Evolutionary conservation across 306 rosid species (phyloP), one percentile per base, ranked within the genome.

Genomic region (Acacia acuminata): DNA sequence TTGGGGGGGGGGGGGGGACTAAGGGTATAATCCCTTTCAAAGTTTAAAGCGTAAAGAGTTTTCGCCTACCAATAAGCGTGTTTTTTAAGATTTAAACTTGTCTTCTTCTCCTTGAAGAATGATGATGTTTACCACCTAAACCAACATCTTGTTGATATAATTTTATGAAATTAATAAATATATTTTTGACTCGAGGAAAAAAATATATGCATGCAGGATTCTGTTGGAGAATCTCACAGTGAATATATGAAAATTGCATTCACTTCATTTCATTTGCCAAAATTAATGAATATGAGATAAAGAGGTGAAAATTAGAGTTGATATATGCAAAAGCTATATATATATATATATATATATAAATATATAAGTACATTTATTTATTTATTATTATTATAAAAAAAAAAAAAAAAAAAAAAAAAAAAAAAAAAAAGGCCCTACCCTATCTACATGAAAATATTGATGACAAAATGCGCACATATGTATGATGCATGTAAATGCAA

Each of bases 401-500:
- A n/a, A n/a, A n/a, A 27, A 27, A 27, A 27, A 27, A 27, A 27
- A 30, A 30, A 30, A 30, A 30, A 30, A 30, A 30, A 30, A 1
- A 30, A 30, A 2, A 30, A 30, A 2, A 30, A 30, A 2, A 38
- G 48, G 50, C 70, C 43, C 6, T 38, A 38, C 25, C 12, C 12
- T 19, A 14, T 69, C 17, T 50, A n/a, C 51, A 61, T 11, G 47
- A 17, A 7, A 43, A 44, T 53, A 51, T 20, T 14, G 55, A 27
- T 8, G 48, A 73, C 9, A 10, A 27, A 48, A 32, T 73, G 55
- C 43, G 0, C 30, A 56, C 13, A 76, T 63, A 73, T 71, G 61
- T 76, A 32, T 74, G 86, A 77, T 30, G 34, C 84, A 77, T 20
- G 45, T 63, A 80, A 70, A 76, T 50, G 17, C 61, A 77, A 81